These are phyloP conservation scores for Cucurbita ficifolia DNA, from an alignment of 306 rosid species.

Conservation along the genomic window DNA sequence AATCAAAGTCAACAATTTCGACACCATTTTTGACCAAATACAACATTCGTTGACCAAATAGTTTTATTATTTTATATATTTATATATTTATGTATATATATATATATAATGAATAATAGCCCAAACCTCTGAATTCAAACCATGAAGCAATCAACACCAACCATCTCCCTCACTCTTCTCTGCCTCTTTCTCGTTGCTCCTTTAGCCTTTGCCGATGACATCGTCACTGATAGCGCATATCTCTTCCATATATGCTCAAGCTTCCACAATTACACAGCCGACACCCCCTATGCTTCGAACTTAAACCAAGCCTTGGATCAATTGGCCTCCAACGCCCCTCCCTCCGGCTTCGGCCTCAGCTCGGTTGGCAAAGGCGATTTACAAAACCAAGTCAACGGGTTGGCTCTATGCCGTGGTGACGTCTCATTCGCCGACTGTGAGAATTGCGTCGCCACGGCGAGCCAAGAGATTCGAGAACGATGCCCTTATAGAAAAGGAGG, in stretches of 20 bases:
- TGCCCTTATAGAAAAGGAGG: constrained; percentile 26
- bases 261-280: constrained; percentile 28
- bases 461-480: constrained; percentile 7
- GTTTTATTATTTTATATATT: too few relatives aligned
- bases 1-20: too few relatives aligned
- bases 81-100: background rate
- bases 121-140: background rate
- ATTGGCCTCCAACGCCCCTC: constrained; percentile 12
- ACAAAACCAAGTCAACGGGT: constrained; percentile 16
- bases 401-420: constrained; percentile 30
- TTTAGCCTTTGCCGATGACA: background rate
- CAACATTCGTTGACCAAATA: too few relatives aligned
- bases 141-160: background rate
- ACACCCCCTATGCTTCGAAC: constrained; percentile 15
- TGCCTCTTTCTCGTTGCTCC: background rate
- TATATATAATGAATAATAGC: background rate
- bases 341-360: constrained; percentile 15
- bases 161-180: background rate
- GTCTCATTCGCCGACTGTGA: constrained; percentile 6
- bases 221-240: constrained; percentile 16
- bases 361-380: constrained; percentile 2
- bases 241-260: constrained; percentile 39
- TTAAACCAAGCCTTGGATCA: constrained; percentile 9
- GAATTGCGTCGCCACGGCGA: constrained; percentile 15
- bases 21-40: too few relatives aligned